These are phyloP conservation scores for Leptographium galeiforme DNA, from an alignment of 2,329 filamentous ascomycete genomes.

Conservation along the genomic window DNA sequence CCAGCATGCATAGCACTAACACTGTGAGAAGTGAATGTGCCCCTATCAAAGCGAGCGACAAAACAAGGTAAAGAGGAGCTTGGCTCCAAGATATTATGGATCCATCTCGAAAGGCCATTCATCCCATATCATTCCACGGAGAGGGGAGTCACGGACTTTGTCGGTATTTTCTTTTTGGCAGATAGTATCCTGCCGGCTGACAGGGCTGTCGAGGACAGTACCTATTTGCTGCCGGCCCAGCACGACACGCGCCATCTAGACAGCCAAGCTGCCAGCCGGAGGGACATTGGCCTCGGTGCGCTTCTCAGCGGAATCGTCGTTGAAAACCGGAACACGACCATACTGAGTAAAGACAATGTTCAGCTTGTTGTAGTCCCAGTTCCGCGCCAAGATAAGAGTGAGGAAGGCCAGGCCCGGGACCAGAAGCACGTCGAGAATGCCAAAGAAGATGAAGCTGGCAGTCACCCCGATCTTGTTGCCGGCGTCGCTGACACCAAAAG, in stretches of 20 bases:
- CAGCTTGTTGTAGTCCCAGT: conserved; percentile 37
- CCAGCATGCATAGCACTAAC: no score
- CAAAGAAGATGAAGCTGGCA: conserved; percentile 35
- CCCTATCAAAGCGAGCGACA: no score
- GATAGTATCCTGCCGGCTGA: no score
- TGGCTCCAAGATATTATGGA: no score
- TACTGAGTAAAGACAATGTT: conserved; percentile 43
- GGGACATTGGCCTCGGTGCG: conserved; percentile 10
- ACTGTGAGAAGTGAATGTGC: no score
- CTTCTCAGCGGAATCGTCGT: conserved; percentile 33
- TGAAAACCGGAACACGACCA: conserved; percentile 28
- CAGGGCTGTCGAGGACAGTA: no score
- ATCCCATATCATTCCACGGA: no score
- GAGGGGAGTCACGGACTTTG: no score
- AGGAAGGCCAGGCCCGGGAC: conserved; percentile 28
- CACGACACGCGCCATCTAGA: neutral
- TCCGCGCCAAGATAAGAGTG: conserved; percentile 28
- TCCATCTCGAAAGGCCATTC: no score
- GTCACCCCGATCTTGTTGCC: conserved; percentile 36
- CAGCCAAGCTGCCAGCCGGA: conserved; percentile 10
- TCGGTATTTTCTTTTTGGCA: no score
- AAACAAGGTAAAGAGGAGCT: no score
- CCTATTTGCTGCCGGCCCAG: no score
- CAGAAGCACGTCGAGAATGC: conserved; percentile 37
- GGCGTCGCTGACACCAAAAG: conserved; percentile 38